Evolutionary conservation across 352 stramenopile species (phyloP), one percentile per base, ranked within the genome.

Genomic region (Phytophthora ohioensis): DNA sequence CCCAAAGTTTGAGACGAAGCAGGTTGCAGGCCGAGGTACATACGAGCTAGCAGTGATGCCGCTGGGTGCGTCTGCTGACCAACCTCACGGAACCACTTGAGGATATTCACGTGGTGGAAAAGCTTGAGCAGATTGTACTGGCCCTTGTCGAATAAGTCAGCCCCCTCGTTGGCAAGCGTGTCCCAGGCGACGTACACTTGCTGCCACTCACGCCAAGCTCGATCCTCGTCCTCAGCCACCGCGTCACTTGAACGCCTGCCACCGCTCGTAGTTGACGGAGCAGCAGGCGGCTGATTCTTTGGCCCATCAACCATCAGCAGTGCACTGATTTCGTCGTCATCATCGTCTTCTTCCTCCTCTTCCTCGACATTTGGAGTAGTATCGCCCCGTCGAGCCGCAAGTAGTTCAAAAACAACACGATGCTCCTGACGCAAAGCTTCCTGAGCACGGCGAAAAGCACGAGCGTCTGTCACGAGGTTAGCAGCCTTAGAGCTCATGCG

Each of bases 41-140:
- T 68, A 10, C 75, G 75, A 13, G 75, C 75, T 6, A 82, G 52
- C 34, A 82, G 57, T 11, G 75, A 69, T 10, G 70, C 71, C 41
- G 71, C 64, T 54, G 75, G 71, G 11, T 80, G 52, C 2, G 69
- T 47, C 31, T 76, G 66, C 43, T 75, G 59, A 9, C 75, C 75
- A 49, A 73, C 48, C n/a, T 74, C 59, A 35, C 57, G 68, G 51
- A 82, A 80, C 75, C 75, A 82, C 46, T 71, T 69, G 3, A 82
- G 69, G 47, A 82, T 75, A 52, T 82, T 41, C 51, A 82, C 75
- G 41, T 76, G 71, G 48, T 82, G 75, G 45, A 78, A 82, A 58
- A 80, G 47, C 49, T 82, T 82, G 10, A 77, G 60, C 52, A 80
- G 57, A 46, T 80, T 82, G 57, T 82, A 82, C 61, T 82, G 68